Conservation (phyloP, 73 alveolate species). For the Tetrahymena elliotti region DNA sequence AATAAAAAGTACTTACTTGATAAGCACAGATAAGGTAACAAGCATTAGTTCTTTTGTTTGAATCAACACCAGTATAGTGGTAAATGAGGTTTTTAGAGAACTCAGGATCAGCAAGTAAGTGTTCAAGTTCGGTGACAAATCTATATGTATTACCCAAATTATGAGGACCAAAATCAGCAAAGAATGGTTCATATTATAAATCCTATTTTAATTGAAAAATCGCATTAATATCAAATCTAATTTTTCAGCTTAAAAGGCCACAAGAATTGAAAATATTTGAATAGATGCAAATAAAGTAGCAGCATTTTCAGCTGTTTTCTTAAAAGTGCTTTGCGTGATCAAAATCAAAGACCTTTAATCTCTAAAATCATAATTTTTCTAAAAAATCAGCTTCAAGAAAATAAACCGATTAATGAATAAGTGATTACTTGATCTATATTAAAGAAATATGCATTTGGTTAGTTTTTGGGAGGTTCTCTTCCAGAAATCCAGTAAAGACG, state of each 20-base stretch:
- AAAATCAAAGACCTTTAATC: not conserved
- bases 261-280: too few relatives aligned
- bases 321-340: not conserved
- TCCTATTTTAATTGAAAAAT: slow-evolving; percentile 36
- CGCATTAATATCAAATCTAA: not conserved
- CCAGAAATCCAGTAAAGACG: slow-evolving; percentile 80
- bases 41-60: slow-evolving; percentile 86
- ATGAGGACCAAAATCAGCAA: slow-evolving; percentile 93
- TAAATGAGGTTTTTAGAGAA: slow-evolving; percentile 60
- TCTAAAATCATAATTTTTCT: not conserved
- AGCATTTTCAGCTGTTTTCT: not conserved
- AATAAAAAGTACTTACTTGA: slow-evolving; percentile 36
- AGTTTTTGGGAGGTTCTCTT: slow-evolving; percentile 62
- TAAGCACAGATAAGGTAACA: slow-evolving; percentile 88
- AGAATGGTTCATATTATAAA: slow-evolving; percentile 86
- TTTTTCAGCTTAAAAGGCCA: too few relatives aligned
- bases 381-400: not conserved
- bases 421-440: slow-evolving; percentile 67
- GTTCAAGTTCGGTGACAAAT: slow-evolving; percentile 76
- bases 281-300: too few relatives aligned
- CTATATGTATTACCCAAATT: slow-evolving; percentile 74
- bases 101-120: slow-evolving; percentile 55
- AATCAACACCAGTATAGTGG: slow-evolving; percentile 79
- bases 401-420: not conserved
- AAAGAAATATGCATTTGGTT: slow-evolving; percentile 76